Conservation (phyloP, 2,329 filamentous ascomycete species). For the Aspergillus chevalieri region DNA sequence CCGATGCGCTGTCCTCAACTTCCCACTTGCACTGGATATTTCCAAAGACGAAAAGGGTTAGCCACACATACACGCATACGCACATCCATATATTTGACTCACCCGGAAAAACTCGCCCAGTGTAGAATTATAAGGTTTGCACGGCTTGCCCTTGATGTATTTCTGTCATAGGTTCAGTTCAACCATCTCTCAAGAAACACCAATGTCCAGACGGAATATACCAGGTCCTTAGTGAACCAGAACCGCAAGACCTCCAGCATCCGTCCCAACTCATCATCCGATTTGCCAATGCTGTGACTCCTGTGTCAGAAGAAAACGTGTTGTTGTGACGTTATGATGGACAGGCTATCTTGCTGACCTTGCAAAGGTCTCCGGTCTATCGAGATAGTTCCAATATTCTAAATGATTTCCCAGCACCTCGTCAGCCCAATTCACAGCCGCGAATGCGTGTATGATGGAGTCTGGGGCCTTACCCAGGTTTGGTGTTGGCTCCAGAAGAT, state of each 20-base stretch:
- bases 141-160: slow-evolving; percentile 96
- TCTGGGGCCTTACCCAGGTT: slow-evolving; percentile 59
- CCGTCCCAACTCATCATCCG: slow-evolving; percentile 82
- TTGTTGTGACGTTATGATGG: slow-evolving; percentile 9
- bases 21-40: slow-evolving; percentile 80
- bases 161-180: slow-evolving; percentile 50
- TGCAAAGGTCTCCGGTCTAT: slow-evolving; percentile 84
- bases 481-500: slow-evolving; percentile 90
- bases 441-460: too few relatives aligned
- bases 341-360: slow-evolving; percentile 40
- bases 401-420: neutral
- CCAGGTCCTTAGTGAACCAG: slow-evolving; percentile 97
- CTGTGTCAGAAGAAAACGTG: slow-evolving; percentile 31
- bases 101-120: slow-evolving; percentile 96
- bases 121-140: slow-evolving; percentile 98
- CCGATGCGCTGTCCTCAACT: slow-evolving; percentile 69
- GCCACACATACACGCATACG: slow-evolving; percentile 3
- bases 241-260: slow-evolving; percentile 94
- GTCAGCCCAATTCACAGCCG: slow-evolving; percentile 11
- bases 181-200: slow-evolving; percentile 2
- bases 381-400: slow-evolving; percentile 99
- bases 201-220: slow-evolving; percentile 23
- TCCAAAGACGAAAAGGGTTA: slow-evolving; percentile 2
- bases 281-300: slow-evolving; percentile 65
- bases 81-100: slow-evolving; percentile 26